Base-by-base conservation (phyloP, 2,329 filamentous ascomycete genomes). In the Aspergillus tubingensis region DNA sequence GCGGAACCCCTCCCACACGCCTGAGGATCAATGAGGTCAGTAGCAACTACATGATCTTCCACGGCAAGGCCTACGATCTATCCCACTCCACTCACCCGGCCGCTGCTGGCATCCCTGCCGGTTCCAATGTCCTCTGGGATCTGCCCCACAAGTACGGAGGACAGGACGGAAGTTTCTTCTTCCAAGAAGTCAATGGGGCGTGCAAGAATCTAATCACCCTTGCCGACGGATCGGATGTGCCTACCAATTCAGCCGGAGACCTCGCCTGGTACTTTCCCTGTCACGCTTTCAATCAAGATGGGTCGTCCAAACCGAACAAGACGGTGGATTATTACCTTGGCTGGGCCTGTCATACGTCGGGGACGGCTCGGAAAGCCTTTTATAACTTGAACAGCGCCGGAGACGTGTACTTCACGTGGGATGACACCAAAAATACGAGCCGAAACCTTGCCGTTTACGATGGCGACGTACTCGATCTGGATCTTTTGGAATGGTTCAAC, bases 261-360 rank as follows among this genome's bases (percentile, higher is more conserved):
- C 79, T 99, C 63, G 95, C 89, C 1, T 99, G 95, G 94, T 99
- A 99, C 75, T 98, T 98, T 74, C 95, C 95, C 2, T 99, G 95
- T 82, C 88, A 84, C 4, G 83, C 90, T 1, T 96, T 93, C 82
- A 96, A 96, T 67, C 95, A 98, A 77, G 95, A 99, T 73, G 95
- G 95, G 23, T 96, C 92, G 1, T 86, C 84, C 23, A 77, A 85
- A 63, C 88, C 90, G 1, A 97, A 99, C 74, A 76, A 80, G 44
- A 93, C 91, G 0, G 82, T 83, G 41, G 84, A 86, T 0, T 89
- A 90, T 74, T 97, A 97, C 74, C 79, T 88, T 32, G 95, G 96
- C 32, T 97, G 95, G 76, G 84, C 85, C 43, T 99, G 95, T 74
- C 95, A 99, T 74, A 98, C 95, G 1, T 89, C 88, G 0, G 77